Percentiles rank a stretch among this genome's conserved stretches.
These are phyloP conservation scores for Fraxinus xanthoxyloides DNA, from an alignment of 305 asterid species.

Conservation along the genomic window DNA sequence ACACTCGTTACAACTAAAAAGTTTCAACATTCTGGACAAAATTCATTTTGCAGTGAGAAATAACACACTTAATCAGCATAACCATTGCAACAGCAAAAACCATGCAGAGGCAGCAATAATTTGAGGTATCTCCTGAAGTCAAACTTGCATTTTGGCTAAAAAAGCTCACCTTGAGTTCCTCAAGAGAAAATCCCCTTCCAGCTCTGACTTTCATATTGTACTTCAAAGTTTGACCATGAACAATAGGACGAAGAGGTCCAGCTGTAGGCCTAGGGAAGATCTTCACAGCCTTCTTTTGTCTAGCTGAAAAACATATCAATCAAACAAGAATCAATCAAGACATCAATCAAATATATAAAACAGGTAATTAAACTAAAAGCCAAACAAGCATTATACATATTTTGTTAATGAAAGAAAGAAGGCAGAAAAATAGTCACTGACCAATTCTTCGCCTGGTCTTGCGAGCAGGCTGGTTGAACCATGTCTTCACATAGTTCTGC, in stretches of 20 bases:
- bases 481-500: slow-evolving; percentile 65
- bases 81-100: not conserved
- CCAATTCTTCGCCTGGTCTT: slow-evolving; percentile 63
- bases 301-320: slow-evolving; percentile 39
- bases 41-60: not conserved
- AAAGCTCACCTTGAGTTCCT: slow-evolving; percentile 59
- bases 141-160: not conserved
- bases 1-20: too few species aligned
- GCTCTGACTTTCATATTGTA: slow-evolving; percentile 79
- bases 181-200: slow-evolving; percentile 63
- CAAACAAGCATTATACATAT: not conserved
- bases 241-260: slow-evolving; percentile 79
- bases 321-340: not conserved
- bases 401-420: not conserved
- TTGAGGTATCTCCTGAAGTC: not conserved
- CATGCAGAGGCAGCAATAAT: not conserved
- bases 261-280: slow-evolving; percentile 81
- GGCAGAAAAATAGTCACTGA: slow-evolving; percentile 8
- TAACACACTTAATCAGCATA: not conserved
- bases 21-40: not conserved
- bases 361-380: not conserved
- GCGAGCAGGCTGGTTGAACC: slow-evolving; percentile 73
- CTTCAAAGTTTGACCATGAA: slow-evolving; percentile 72
- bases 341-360: not conserved
- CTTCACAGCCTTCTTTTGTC: slow-evolving; percentile 71